Evolutionary conservation across 164 flowering plant species (phyloP).

Genomic region (Annona cherimola): DNA sequence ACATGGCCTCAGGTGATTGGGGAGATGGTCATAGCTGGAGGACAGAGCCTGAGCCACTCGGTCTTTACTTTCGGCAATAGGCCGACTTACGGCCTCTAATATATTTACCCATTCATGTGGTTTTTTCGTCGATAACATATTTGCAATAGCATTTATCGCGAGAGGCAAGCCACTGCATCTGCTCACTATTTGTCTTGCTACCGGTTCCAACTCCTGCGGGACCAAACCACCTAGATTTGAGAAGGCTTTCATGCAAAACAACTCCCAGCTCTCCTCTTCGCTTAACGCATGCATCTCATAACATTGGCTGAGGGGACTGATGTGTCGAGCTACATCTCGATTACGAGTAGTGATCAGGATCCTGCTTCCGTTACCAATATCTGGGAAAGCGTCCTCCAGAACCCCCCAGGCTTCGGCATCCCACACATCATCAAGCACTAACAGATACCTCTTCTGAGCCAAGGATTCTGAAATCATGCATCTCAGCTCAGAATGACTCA

Average conservation of each 20-base stretch:
- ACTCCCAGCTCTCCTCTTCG: not conserved
- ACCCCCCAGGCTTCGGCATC: constrained; percentile 33
- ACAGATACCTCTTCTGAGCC: constrained; percentile 34
- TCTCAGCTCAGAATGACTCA: constrained; percentile 28
- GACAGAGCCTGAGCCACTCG: too few species aligned
- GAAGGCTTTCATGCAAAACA: not conserved
- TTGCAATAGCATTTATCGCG: too few species aligned
- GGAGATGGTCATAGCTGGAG: too few species aligned
- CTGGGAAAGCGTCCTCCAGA: constrained; percentile 33
- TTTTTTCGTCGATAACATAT: too few species aligned
- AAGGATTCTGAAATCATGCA: constrained; percentile 32
- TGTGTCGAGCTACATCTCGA: constrained; percentile 22
- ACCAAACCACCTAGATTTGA: not conserved
- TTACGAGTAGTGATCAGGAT: constrained; percentile 38
- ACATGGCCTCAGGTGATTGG: too few species aligned
- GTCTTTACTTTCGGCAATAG: too few species aligned
- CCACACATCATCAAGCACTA: constrained; percentile 58
- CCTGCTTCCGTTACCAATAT: constrained; percentile 28
- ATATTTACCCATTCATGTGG: too few species aligned
- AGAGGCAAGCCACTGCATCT: too few species aligned
- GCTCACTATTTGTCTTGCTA: too few species aligned
- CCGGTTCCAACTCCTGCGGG: too few species aligned
- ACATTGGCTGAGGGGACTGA: not conserved
- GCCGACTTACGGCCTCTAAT: too few species aligned
- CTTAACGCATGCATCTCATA: not conserved